Evolutionary conservation across 257 asterid genomes (phyloP), one percentile per base, ranked within the genome.

Genomic region (Perilla frutescens): DNA sequence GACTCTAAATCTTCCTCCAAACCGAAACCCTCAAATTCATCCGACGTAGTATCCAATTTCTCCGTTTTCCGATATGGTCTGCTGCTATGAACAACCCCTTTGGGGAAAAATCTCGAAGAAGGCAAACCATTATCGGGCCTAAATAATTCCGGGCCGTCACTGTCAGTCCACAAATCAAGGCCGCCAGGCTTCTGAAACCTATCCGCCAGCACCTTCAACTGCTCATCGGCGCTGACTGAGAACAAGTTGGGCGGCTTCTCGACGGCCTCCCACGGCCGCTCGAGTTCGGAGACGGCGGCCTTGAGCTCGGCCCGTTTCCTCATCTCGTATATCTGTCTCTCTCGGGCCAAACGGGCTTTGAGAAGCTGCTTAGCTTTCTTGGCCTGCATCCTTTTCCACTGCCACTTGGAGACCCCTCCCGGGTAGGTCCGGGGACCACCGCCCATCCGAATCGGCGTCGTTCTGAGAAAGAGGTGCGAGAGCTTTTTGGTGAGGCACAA

Each of bases 401-500:
- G 96, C 99, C 98, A 92, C 75, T 95, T 92, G 6, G 99, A 87
- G 20, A 95, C 98, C 1, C 99, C 99, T 14, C 99, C 99, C 0
- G 99, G 98, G 48, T 47, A 95, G 6, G 98, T 95, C n/a, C 98
- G 80, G 14, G 99, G 99, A 20, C 99, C 98, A 4, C 99, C 98
- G 6, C 99, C 99, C 99, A 95, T 92, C 13, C 96, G 85, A 79
- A 95, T 85, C 66, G 81, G 87, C 71, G 85, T 73, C 71, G 80
- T 64, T 75, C 11, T 78, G 74, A 90, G 79, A 29, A 84, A 76
- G 65, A 90, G 86, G 3, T 68, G 66, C 6, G 90, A 78, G 71
- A 79, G 66, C 65, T 75, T 79, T 62, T 75, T 55, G 69, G 81
- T 37, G 78, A 89, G 86, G 77, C 78, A 79, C 59, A 64, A 48